These are phyloP conservation scores for Pyronema domesticum DNA, from an alignment of 495 filamentous ascomycete species.

Conservation along the genomic window DNA sequence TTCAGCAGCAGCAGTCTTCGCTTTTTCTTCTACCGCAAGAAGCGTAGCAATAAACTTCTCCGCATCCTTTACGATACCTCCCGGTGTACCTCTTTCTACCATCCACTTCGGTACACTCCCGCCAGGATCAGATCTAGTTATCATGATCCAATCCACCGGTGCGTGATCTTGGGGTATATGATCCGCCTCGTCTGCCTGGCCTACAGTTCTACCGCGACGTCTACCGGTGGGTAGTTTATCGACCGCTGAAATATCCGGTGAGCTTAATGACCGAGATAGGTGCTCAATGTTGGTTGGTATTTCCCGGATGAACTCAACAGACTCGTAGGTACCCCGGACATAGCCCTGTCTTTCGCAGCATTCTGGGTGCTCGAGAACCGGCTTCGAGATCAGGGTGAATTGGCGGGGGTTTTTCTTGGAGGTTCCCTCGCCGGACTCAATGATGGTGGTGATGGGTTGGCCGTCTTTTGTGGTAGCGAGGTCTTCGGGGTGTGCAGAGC, in stretches of 20 bases:
- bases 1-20: too few relatives aligned
- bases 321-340: constrained; percentile 75
- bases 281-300: constrained; percentile 30
- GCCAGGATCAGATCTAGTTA: constrained; percentile 84
- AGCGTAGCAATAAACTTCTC: constrained; percentile 46
- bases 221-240: background rate
- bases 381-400: constrained; percentile 75
- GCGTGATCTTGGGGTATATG: constrained; percentile 39
- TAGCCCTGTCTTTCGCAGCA: constrained; percentile 49
- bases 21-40: too few relatives aligned
- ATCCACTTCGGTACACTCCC: constrained; percentile 85
- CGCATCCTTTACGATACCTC: constrained; percentile 64
- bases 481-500: constrained; percentile 15
- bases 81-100: constrained; percentile 81
- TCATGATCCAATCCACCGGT: constrained; percentile 90
- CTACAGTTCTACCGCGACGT: background rate
- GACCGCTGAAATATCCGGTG: background rate
- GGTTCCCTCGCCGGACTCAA: constrained; percentile 2
- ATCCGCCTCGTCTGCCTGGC: constrained; percentile 4
- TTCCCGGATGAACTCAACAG: constrained; percentile 79
- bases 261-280: background rate
- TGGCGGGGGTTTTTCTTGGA: constrained; percentile 33
- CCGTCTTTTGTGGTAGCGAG: background rate
- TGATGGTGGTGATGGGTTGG: background rate
- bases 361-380: constrained; percentile 51